phyloP scores from a whole-genome alignment of 2,329 filamentous ascomycete species.

The Scleromitrula shiraiana region DNA sequence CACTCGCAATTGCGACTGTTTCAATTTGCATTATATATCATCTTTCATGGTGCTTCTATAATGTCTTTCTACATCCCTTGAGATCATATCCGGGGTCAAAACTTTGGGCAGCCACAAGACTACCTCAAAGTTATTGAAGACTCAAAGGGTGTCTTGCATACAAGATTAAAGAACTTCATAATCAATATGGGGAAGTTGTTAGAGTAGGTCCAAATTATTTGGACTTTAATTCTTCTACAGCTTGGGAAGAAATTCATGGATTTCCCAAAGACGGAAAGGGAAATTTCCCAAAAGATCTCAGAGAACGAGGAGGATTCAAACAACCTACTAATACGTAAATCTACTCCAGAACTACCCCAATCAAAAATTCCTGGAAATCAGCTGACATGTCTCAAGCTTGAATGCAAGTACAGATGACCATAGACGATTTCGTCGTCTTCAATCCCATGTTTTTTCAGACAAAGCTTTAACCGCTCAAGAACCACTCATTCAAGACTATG shows the following conservation, averaged over 20 bases:
- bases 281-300: background rate
- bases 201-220: conserved; percentile 13
- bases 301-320: fast-evolving
- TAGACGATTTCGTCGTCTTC: conserved; percentile 23
- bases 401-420: conserved; percentile 17
- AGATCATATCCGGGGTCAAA: conserved; percentile 12
- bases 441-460: conserved; percentile 29
- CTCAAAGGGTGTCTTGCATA: background rate
- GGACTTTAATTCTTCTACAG: conserved; percentile 8
- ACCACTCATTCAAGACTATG: conserved; percentile 11
- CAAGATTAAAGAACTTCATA: conserved; percentile 8
- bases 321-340: background rate
- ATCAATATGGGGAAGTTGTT: conserved; percentile 14
- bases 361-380: no score
- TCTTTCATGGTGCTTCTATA: conserved; percentile 6
- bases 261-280: background rate
- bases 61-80: conserved; percentile 14
- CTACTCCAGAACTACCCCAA: no score
- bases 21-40: background rate
- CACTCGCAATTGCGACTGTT: background rate
- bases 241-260: conserved; percentile 13
- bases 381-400: background rate
- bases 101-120: conserved; percentile 3
- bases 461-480: conserved; percentile 28
- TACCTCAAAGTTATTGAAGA: conserved; percentile 4